Conservation (phyloP, 768 basidiomycete genomes). For the Xerocomus brunneocitrinus region DNA sequence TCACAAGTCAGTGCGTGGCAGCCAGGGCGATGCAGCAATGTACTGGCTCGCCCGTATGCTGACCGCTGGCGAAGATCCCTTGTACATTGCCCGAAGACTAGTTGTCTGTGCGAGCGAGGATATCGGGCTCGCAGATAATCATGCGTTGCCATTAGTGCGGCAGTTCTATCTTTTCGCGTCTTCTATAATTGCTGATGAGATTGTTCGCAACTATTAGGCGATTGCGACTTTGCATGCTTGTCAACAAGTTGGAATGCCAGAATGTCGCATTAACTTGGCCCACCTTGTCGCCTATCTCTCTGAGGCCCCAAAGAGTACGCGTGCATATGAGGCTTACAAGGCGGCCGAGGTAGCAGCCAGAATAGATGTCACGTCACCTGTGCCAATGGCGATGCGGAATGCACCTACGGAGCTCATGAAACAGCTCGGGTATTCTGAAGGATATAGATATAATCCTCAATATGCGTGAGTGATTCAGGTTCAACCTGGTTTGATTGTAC, state of each 20-base stretch:
- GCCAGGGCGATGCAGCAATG: slow-evolving; percentile 71
- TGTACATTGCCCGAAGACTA: slow-evolving; percentile 70
- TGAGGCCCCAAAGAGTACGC: slow-evolving; percentile 80
- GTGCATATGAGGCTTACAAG: slow-evolving; percentile 74
- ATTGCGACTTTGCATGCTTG: slow-evolving; percentile 60
- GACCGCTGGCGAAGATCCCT: slow-evolving; percentile 72
- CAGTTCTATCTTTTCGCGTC: neutral
- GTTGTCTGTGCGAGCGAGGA: slow-evolving; percentile 84
- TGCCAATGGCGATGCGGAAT: slow-evolving; percentile 73
- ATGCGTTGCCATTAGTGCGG: slow-evolving; percentile 69
- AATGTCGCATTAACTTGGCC: slow-evolving; percentile 73
- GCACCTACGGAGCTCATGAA: slow-evolving; percentile 72
- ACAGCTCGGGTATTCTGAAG: slow-evolving; percentile 60
- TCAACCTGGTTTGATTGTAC: neutral
- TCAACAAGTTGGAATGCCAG: slow-evolving; percentile 74
- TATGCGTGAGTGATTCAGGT: slow-evolving; percentile 39
- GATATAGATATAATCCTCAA: slow-evolving; percentile 60
- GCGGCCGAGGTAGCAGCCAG: slow-evolving; percentile 61
- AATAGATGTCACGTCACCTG: slow-evolving; percentile 46
- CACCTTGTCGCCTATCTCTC: slow-evolving; percentile 74
- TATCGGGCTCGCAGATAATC: slow-evolving; percentile 72
- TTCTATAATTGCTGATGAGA: slow-evolving; percentile 9
- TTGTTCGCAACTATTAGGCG: slow-evolving; percentile 39
- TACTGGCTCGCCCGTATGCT: slow-evolving; percentile 90
- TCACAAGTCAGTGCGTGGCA: slow-evolving; percentile 79